Conservation (phyloP, 345 rosid species). For the Adansonia digitata region DNA sequence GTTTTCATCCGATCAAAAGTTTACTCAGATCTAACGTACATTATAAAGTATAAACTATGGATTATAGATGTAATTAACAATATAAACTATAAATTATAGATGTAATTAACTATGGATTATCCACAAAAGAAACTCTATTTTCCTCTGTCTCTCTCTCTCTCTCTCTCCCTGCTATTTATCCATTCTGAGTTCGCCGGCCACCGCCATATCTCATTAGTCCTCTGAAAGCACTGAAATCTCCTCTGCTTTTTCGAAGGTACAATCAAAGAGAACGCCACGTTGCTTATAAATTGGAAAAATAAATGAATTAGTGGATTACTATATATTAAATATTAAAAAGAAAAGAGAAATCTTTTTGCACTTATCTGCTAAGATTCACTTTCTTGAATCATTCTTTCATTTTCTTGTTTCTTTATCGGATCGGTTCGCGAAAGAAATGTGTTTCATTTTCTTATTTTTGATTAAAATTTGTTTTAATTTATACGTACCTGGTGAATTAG, state of each 20-base stretch:
- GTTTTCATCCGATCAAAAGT: no score
- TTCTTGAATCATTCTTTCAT: not conserved
- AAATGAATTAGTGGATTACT: not conserved
- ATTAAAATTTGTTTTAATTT: not conserved
- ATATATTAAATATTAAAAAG: not conserved
- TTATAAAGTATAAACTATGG: no score
- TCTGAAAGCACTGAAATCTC: conserved; percentile 5
- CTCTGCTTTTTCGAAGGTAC: conserved; percentile 11
- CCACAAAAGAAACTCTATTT: not conserved
- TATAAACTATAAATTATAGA: not conserved
- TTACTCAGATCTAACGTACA: no score
- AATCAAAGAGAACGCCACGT: not conserved
- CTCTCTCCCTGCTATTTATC: conserved; percentile 24
- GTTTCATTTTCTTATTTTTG: not conserved
- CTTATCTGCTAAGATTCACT: not conserved
- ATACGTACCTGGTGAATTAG: not conserved
- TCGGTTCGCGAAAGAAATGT: conserved; percentile 12
- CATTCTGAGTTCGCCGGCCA: conserved; percentile 25
- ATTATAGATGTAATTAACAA: no score
- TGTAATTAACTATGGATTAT: no score
- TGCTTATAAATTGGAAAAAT: not conserved
- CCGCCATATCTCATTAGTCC: conserved; percentile 21
- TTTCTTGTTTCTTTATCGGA: not conserved
- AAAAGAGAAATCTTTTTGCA: not conserved
- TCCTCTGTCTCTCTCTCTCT: not conserved